A percentile compares a stretch with the other conserved stretches of the same genome.
Evolutionary conservation across 2,329 filamentous ascomycete genomes (phyloP).

Genomic region (Pseudogymnoascus sp.): DNA sequence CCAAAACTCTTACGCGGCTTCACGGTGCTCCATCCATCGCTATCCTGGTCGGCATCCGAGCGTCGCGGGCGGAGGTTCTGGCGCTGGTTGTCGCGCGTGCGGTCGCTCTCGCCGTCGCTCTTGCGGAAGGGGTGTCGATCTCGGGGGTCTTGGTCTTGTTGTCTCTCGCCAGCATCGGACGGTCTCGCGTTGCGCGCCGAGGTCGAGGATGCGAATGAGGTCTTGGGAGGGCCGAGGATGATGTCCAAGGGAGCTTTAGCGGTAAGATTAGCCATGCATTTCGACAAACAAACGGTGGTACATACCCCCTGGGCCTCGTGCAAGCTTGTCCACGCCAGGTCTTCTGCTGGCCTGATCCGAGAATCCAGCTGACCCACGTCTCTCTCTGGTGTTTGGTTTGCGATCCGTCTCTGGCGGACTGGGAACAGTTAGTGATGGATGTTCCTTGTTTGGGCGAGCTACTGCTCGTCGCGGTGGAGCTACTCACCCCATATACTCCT

Average conservation of each 20-base stretch:
- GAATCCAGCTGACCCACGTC: constrained; percentile 14
- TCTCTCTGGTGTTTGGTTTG: constrained; percentile 9
- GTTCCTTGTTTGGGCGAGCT: background rate
- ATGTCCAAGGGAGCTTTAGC: constrained; percentile 66
- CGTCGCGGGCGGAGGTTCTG: constrained; percentile 44
- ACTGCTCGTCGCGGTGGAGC: background rate
- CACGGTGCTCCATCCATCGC: constrained; percentile 67
- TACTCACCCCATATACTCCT: constrained; percentile 91
- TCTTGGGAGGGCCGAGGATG: constrained; percentile 76
- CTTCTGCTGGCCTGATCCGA: constrained; percentile 39
- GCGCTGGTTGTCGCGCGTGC: constrained; percentile 40
- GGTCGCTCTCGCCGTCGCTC: constrained; percentile 45
- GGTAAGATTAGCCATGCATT: constrained; percentile 23
- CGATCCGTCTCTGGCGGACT: background rate
- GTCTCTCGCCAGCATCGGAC: constrained; percentile 46
- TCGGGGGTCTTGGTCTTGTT: constrained; percentile 44
- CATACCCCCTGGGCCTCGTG: constrained; percentile 52
- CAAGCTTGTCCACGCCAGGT: constrained; percentile 44
- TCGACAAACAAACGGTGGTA: constrained; percentile 16
- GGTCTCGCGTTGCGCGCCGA: constrained; percentile 39
- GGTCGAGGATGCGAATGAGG: constrained; percentile 72
- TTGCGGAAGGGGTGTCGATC: constrained; percentile 57
- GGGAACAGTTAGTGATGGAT: background rate
- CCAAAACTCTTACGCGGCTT: constrained; percentile 70
- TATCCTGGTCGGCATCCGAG: constrained; percentile 51